Evolutionary conservation across 2,329 filamentous ascomycete genomes (phyloP).

Genomic region (Verticillium isaacii): DNA sequence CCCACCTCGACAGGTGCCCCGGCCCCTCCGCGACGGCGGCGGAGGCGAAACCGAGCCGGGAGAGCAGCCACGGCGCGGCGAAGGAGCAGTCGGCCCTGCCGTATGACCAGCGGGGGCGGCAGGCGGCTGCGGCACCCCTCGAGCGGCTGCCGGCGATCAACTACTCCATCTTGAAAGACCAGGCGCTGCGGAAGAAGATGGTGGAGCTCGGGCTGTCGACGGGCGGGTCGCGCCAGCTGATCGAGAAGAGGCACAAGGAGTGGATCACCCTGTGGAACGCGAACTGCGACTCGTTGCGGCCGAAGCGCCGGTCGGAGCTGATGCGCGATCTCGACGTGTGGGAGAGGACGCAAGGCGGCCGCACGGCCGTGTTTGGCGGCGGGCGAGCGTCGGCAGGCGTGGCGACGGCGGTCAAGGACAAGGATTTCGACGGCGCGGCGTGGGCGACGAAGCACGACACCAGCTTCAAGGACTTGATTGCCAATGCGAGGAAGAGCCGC

Average conservation of each 20-base stretch:
- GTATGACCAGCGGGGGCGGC: neutral
- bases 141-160: conserved; percentile 76
- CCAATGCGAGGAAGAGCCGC: conserved; percentile 61
- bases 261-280: conserved; percentile 97
- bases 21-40: conserved; percentile 24
- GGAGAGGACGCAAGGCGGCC: conserved; percentile 76
- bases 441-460: conserved; percentile 70
- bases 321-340: conserved; percentile 76
- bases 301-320: conserved; percentile 66
- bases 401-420: conserved; percentile 61
- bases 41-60: conserved; percentile 3
- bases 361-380: conserved; percentile 34
- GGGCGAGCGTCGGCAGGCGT: conserved; percentile 17
- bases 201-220: conserved; percentile 72
- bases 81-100: neutral
- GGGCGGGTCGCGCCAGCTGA: conserved; percentile 60
- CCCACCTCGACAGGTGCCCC: conserved; percentile 69
- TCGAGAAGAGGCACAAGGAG: conserved; percentile 81
- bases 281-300: conserved; percentile 80
- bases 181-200: conserved; percentile 73
- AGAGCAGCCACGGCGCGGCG: neutral
- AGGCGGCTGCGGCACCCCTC: conserved; percentile 16
- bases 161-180: conserved; percentile 83
- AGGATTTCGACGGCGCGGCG: conserved; percentile 77
- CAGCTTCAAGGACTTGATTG: conserved; percentile 77